Base-by-base conservation (phyloP, 129 eudicot species). In the Flaveria sonorensis region DNA sequence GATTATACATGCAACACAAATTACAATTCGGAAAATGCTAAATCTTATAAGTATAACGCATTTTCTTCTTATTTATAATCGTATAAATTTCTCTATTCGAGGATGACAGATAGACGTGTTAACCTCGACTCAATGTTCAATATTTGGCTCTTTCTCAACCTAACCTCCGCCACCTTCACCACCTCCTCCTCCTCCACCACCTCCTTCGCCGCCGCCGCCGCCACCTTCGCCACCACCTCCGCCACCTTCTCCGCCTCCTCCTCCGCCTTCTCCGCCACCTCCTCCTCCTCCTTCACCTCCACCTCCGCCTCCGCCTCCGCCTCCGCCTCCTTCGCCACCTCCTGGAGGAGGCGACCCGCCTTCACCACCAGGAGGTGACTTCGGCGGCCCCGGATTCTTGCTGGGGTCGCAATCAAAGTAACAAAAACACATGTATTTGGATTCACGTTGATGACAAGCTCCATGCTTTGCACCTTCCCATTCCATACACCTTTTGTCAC, bases 391-490 rank as follows among this genome's bases (percentile, higher is more conserved):
- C 1, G 69, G 56, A 2, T 42, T 43, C 63, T 48, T 51, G 6
- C 10, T 28, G 32, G 77, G 55, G 28, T 4, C 70, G 67, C 81
- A 76, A 14, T 23, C 45, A 12, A 23, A 69, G 70, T 77, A 77
- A 46, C 81, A 77, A 70, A 55, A 77, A n/a, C 81, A 77, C 76
- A 77, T 77, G 68, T 55, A 11, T 56, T 42, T 43, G 2, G 70
- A 6, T 52, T 70, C 81, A 45, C 47, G 69, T 70, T 56, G 36
- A 24, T 68, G 76, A 42, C 81, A 77, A 16, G 70, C 70, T 77
- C 81, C 81, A 77, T 68, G 69, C 47, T 45, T 40, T 55, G 75
- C 81, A 7, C 23, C 70, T 6, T 77, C 81, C 81, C 81, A 55
- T 1, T 69, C 59, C 26, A 39, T 68, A 36, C 81, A 77, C 3